Base-by-base conservation (phyloP, 2,329 filamentous ascomycete species). In the Pseudogymnoascus sp. region DNA sequence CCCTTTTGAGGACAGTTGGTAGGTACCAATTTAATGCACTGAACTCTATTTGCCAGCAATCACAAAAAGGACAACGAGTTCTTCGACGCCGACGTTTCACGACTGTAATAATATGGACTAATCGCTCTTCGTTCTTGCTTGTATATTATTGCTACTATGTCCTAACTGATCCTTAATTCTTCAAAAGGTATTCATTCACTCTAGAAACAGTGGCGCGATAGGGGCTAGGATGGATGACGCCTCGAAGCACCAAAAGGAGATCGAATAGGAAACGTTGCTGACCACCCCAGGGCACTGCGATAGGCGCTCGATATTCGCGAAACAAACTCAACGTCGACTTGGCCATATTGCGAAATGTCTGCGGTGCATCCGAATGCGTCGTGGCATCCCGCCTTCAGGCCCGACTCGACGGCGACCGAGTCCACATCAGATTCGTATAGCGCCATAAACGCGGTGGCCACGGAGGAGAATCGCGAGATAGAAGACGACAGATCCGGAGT, bases 311-410 rank as follows among this genome's bases (percentile, higher is more conserved):
- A 57, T 57, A 57, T 5, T 12, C 10, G 5, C 51, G 16, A 57
- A 57, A 57, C 51, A 29, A 16, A 57, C n/a, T 21, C 29, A 36
- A 31, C 11, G 51, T 36, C 26, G 29, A 36, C 51, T 34, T 18
- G 51, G 51, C n/a, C n/a, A 57, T 21, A 57, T 36, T 57, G 51
- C 64, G 66, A 68, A 65, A 81, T 82, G 79, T 68, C 77, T 63
- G 76, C 77, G 63, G 75, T 78, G 71, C 74, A 75, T 66, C 72
- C 76, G 51, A 75, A 71, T 68, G 74, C 77, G 66, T 76, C 79
- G 64, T 82, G 80, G 80, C 76, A 83, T 74, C 80, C 80, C 64
- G 80, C 81, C 59, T 74, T 79, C 70, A 80, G 79, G 79, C 80
- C 81, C 65, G 76, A 82, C 69, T 71, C 74, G 63, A 63, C 66